phyloP scores from a whole-genome alignment of 352 stramenopile species.

The Globisporangium parvum region DNA sequence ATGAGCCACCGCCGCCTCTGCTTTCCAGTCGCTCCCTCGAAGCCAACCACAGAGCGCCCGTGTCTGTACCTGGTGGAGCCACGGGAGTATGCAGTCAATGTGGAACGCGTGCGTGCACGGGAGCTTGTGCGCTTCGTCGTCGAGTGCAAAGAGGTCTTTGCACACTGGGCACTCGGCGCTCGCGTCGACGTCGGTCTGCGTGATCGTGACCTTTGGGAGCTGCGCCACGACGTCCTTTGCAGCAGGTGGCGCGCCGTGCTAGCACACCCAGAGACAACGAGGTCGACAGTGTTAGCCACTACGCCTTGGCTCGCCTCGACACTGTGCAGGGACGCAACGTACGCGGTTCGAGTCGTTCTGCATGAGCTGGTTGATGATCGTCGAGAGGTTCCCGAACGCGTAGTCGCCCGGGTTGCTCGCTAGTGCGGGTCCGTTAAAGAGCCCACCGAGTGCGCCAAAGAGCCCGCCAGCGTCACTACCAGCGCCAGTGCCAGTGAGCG shows the following conservation, averaged over 20 bases:
- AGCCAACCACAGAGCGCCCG: background rate
- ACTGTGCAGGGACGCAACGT: conserved; percentile 8
- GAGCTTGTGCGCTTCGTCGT: conserved; percentile 67
- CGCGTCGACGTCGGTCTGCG: conserved; percentile 63
- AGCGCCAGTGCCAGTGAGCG: conserved; percentile 18
- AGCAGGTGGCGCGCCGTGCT: conserved; percentile 77
- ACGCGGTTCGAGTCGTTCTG: conserved; percentile 84
- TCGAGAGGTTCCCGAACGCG: conserved; percentile 78
- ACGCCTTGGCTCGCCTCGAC: background rate
- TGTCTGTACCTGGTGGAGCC: conserved; percentile 55
- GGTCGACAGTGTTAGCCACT: background rate
- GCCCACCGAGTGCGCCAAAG: conserved; percentile 52
- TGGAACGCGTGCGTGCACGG: conserved; percentile 79
- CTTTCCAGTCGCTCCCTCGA: background rate
- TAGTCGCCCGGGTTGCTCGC: conserved; percentile 74
- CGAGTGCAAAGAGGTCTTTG: conserved; percentile 80
- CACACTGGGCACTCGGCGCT: conserved; percentile 81
- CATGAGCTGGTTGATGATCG: conserved; percentile 87
- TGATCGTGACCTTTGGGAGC: conserved; percentile 68
- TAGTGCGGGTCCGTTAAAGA: conserved; percentile 38
- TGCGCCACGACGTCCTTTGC: conserved; percentile 72
- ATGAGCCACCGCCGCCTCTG: background rate
- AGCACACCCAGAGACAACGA: conserved; percentile 1
- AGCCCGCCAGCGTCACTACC: conserved; percentile 39
- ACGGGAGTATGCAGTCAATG: conserved; percentile 82